Evolutionary conservation across 176 grass and related monocot species (phyloP), one percentile per base, ranked within the genome.

Genomic region (Ampelocalamus luodianensis): DNA sequence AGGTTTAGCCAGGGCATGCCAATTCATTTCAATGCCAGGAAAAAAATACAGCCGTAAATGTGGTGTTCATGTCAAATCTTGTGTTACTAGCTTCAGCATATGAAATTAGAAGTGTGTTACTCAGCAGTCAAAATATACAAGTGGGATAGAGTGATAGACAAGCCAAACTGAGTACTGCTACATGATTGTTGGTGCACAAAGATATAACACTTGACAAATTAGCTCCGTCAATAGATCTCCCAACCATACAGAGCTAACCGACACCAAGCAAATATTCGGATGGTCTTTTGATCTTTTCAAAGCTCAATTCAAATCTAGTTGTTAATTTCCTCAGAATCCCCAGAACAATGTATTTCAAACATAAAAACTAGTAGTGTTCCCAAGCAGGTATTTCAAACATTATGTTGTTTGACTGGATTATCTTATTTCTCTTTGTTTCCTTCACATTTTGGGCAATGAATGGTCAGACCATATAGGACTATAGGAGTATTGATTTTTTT

Each of bases 121-220:
- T n/a, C n/a, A n/a, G n/a, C n/a, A n/a, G n/a, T n/a, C n/a, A 56
- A 53, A 61, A 56, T 86, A 80, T 44, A 53, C 40, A 71, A 71
- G 39, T 62, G 20, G 40, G 60, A 64, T 29, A 77, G n/a, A 83
- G 20, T 29, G 60, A 64, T 29, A 77, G n/a, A 83, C n/a, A 63
- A 53, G 59, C 62, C 8, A 60, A 43, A 54, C 59, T 43, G 72
- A 40, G 7, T 27, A 50, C 11, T 49, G 18, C 16, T 36, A 71
- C 13, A 39, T 15, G 14, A 51, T 65, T 60, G 45, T 27, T 45
- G 17, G 17, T 22, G 8, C 55, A 77, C 39, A 55, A 62, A 65
- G 27, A 60, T 45, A 49, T 67, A 61, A 53, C 58, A 48, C n/a
- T 20, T 65, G 51, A 10, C 58, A 74, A 87, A 56, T 23, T 56